Percentiles rank a stretch among this genome's conserved stretches.
phyloP scores from a whole-genome alignment of 1,284 basidiomycete genomes.

The Cutaneotrichosporon cyanovorans region DNA sequence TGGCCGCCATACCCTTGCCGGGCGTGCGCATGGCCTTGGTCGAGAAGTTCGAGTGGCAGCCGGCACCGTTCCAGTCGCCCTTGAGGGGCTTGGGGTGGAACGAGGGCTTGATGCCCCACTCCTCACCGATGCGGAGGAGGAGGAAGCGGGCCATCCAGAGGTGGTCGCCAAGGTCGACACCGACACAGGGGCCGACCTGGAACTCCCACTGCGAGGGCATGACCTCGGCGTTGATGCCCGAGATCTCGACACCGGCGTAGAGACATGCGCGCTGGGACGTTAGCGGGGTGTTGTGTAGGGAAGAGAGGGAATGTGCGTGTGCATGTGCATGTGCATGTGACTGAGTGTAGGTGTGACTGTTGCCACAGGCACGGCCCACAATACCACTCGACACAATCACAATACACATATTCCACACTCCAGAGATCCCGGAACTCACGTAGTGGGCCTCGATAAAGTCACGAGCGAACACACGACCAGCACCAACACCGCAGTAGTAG shows the following conservation, averaged over 20 bases:
- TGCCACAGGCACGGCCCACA: too few species aligned
- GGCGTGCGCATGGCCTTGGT: slow-evolving; percentile 86
- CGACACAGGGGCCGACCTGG: slow-evolving; percentile 97
- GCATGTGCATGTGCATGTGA: too few species aligned
- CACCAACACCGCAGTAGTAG: slow-evolving; percentile 99
- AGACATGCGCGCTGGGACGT: slow-evolving; percentile 75
- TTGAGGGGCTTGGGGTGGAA: slow-evolving; percentile 98
- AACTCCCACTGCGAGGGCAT: slow-evolving; percentile 99
- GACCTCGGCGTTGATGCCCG: slow-evolving; percentile 99
- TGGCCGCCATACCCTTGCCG: slow-evolving; percentile 80
- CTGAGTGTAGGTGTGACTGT: too few species aligned
- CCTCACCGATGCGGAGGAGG: slow-evolving; percentile 86
- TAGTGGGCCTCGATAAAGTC: slow-evolving; percentile 99
- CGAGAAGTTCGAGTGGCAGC: slow-evolving; percentile 91
- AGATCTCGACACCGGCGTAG: slow-evolving; percentile 95
- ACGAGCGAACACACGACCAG: slow-evolving; percentile 93
- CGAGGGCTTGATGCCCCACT: slow-evolving; percentile 88
- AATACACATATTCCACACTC: too few species aligned
- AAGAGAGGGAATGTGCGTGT: too few species aligned
- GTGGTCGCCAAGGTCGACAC: slow-evolving; percentile 97
- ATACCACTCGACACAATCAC: too few species aligned
- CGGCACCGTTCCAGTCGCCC: slow-evolving; percentile 99
- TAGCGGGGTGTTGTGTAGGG: too few species aligned
- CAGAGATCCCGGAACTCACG: too few species aligned
- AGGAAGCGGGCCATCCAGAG: slow-evolving; percentile 95